Conservation (phyloP, 2,329 filamentous ascomycete genomes). For the Rhinocladiella similis region DNA sequence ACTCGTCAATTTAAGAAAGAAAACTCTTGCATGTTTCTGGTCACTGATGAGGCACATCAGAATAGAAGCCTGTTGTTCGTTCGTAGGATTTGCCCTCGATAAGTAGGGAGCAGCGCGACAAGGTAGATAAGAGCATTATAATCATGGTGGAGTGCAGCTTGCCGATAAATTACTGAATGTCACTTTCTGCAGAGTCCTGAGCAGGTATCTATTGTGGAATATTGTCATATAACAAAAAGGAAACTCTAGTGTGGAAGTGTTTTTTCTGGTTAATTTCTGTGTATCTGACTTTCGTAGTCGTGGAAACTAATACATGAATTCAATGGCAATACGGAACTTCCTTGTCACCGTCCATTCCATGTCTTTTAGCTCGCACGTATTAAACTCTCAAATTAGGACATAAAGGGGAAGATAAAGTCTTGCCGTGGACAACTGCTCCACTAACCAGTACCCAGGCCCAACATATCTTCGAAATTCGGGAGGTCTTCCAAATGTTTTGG, state of each 20-base stretch:
- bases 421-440: not conserved
- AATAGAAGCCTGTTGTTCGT: too few species aligned
- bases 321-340: not conserved
- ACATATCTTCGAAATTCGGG: not conserved
- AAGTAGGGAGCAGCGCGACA: too few species aligned
- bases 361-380: not conserved
- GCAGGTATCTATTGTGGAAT: not conserved
- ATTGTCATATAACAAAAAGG: too few species aligned
- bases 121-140: too few species aligned
- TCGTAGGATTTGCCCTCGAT: too few species aligned
- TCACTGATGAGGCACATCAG: too few species aligned
- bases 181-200: too few species aligned
- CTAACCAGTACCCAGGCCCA: not conserved
- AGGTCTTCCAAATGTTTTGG: not conserved
- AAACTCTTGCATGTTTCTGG: too few species aligned
- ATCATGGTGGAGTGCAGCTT: too few species aligned
- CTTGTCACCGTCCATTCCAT: not conserved
- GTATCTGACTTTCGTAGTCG: not conserved
- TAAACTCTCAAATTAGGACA: not conserved
- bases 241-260: not conserved
- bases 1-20: too few species aligned
- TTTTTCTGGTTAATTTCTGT: not conserved
- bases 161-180: too few species aligned
- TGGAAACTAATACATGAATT: not conserved
- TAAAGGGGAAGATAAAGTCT: not conserved